Base-by-base conservation (phyloP, 2,329 filamentous ascomycete species). In the Pleoardoris graminearum region DNA sequence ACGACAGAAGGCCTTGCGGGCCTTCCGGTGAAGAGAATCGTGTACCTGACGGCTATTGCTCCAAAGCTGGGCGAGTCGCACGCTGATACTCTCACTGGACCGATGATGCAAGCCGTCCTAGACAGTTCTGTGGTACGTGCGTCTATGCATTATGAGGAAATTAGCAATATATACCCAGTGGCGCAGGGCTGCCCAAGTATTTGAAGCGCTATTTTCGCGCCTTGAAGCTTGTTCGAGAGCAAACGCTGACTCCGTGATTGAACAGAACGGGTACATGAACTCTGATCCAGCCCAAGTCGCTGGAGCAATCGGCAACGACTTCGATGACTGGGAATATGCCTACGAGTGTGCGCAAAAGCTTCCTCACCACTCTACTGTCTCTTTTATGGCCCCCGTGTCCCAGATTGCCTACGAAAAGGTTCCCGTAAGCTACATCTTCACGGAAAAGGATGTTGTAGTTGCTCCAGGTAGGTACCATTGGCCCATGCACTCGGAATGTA, bases 371-470 rank as follows among this genome's bases (percentile, higher is more conserved):
- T 76, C 75, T 1, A 58, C 62, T 2, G 43, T 59, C 12, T 68
- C 65, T 23, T 77, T 77, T 52, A 30, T 45, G 0, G 65, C 57
- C 12, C 48, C 58, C 0, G 53, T 76, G 19, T 74, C 70, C 1
- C 62, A 76, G 57, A 58, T 66, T 2, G 75, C 70, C 1, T 78
- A 76, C 46, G 71, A 70, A 42, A 63, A 76, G 23, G 61, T 76
- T 1, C 72, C 71, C 0, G 66, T 73, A 3, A 75, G 68, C 0
- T 78, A 75, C 37, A 55, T 78, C 8, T 39, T 76, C 4, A 74
- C 71, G 36, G 72, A 75, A 42, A 53, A 62, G 1, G 75, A 78
- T 55, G 1, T 53, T 10, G 49, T 65, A 14, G 60, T 78, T 19
- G 47, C 58, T 1, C 54, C 66, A 0, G 43, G 43, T 46, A 25